Evolutionary conservation across 306 rosid genomes (phyloP), one percentile per base, ranked within the genome.

Genomic region (Canavalia gladiata): DNA sequence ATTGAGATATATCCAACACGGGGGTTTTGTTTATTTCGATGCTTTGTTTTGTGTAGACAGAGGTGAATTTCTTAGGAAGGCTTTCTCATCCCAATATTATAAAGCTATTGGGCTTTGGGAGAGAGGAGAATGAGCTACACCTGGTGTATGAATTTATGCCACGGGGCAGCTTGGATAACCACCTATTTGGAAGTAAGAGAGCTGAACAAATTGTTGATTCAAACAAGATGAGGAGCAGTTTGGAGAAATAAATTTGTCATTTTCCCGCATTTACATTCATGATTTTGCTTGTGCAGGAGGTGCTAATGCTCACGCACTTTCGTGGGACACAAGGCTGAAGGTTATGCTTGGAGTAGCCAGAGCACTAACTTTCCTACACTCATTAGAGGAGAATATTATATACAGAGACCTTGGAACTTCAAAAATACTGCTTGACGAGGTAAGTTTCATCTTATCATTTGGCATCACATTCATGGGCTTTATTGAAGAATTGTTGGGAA

Each of bases 51-150:
- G 67, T 25, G 86, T 90, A 95, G 98, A 83, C 97, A 41, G 97
- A 95, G 84, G 97, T 95, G 74, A 90, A 88, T 83, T 92, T 92
- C 90, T 88, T 95, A 64, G 98, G 98, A 84, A 80, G 95, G 80
- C 90, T 95, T 60, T 95, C 95, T 78, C 98, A 95, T 68, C 97
- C 95, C 30, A 92, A 92, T 84, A 91, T 95, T 30, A 94, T 95
- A 43, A 92, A 86, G 87, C 82, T 95, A 66, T 43, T 88, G 47
- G 99, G 97, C 64, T 91, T 83, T 43, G 86, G 93, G 49, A 82
- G 81, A 87, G 94, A 93, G 80, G 88, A 89, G 11, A 25, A 59
- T 0, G 92, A 88, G 81, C 86, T 91, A 35, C 83, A 90, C 68
- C 84, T 93, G 9, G 87, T 87, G 41, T 95, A 91, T n/a, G 97